Conservation (phyloP, 164 flowering plant genomes). For the Sextonia rubra region DNA sequence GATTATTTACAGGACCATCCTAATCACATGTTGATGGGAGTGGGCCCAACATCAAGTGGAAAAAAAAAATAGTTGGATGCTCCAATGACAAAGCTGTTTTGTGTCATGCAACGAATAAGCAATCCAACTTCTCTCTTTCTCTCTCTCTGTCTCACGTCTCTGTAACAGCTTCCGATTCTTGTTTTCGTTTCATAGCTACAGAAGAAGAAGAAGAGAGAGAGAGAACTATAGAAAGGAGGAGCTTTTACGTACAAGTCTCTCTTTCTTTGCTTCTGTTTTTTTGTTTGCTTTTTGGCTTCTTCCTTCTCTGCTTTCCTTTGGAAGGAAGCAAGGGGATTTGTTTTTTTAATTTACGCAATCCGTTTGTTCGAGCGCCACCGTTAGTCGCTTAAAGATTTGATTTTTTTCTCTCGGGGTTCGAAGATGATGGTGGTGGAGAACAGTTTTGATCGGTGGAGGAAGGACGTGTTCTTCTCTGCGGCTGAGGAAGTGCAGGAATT, state of each 20-base stretch:
- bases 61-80: too few relatives aligned
- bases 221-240: slow-evolving; percentile 2
- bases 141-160: background rate
- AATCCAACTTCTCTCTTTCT: slow-evolving; percentile 1
- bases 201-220: background rate
- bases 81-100: slow-evolving; percentile 1
- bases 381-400: background rate
- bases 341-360: slow-evolving; percentile 6
- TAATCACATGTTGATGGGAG: too few relatives aligned
- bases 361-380: slow-evolving; percentile 9
- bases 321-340: background rate
- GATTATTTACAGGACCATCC: too few relatives aligned
- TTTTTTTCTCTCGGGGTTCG: slow-evolving; percentile 4
- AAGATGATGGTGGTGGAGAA: slow-evolving; percentile 62
- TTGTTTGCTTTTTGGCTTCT: slow-evolving; percentile 6
- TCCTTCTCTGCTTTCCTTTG: slow-evolving; percentile 22
- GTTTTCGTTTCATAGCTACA: background rate
- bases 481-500: too few relatives aligned
- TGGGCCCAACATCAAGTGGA: background rate
- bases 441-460: slow-evolving; percentile 81
- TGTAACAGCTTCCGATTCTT: background rate
- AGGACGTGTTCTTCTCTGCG: slow-evolving; percentile 78
- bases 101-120: background rate
- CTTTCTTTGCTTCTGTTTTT: background rate
- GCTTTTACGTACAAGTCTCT: too few relatives aligned